These are phyloP conservation scores for Acanthamoeba triangularis DNA, from an alignment of 208 protist genomes.

Conservation along the genomic window DNA sequence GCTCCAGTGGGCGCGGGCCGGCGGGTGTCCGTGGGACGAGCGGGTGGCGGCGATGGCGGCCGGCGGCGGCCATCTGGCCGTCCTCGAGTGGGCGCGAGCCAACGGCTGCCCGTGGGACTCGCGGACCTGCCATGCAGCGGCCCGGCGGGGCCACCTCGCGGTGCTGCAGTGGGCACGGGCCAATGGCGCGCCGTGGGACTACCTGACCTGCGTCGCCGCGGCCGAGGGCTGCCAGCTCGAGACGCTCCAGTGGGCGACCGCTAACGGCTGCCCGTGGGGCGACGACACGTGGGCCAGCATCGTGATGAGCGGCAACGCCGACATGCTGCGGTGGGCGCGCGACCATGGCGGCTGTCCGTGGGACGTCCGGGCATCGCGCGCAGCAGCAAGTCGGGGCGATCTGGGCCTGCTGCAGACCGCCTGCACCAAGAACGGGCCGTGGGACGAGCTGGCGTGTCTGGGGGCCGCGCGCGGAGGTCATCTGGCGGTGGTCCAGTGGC, in stretches of 20 bases:
- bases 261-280: neutral
- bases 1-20: neutral
- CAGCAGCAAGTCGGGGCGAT: neutral
- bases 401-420: neutral
- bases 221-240: neutral
- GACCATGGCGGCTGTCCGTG: neutral
- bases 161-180: neutral
- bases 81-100: neutral
- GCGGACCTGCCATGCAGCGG: neutral
- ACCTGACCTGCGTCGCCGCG: neutral
- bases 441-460: neutral
- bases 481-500: neutral
- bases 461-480: neutral
- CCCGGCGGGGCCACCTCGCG: neutral
- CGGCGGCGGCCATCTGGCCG: neutral
- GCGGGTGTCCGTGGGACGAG: neutral
- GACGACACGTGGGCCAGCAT: neutral
- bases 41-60: neutral
- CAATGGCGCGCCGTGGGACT: neutral
- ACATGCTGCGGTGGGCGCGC: neutral
- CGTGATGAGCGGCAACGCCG: neutral
- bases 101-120: neutral
- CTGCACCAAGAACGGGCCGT: neutral
- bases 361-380: neutral
- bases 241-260: neutral